Evolutionary conservation across 140 eudicot species (phyloP), one percentile per base, ranked within the genome.

Genomic region (Ambrosia hybrid): DNA sequence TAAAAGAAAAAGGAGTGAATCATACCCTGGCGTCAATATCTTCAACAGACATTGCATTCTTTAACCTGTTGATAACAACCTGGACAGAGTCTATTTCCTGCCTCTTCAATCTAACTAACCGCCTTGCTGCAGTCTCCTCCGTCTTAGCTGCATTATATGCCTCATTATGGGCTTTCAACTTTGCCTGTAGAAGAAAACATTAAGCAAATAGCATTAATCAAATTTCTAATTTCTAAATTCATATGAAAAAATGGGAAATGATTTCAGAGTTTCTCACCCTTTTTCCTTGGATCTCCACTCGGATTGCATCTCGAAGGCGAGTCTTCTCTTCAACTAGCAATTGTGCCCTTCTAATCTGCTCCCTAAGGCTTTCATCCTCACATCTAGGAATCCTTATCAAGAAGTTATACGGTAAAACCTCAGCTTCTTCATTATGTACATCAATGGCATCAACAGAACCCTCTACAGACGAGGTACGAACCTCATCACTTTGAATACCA

Each of bases 1-100:
- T 52, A 46, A 60, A 55, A 64, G 16, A 46, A 39, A 58, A 59
- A 73, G 46, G 53, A 49, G 51, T 67, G 66, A 60, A 67, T 36
- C 76, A 57, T 86, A 94, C 99, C 90, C 84, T 67, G 51, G 21
- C 72, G 72, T 91, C 86, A 38, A 94, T 79, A 48, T 94, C 99
- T 68, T 82, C 85, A 52, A 90, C 85, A 63, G 97, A 88, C 46
- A 78, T 68, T 33, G 91, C 97, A 90, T 90, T 88, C 83, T 86
- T 88, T 69, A 78, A 87, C 73, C 84, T 87, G 83, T 83, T 85
- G 46, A 90, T 76, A 73, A 86, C 78, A 67, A 76, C 68, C 52
- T 77, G 94, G 36, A 86, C 85, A 61, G 91, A 77, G 61, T 88
- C 91, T 17, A 90, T 88, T 74, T 94, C 97, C 79, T 76, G 78